Conservation (phyloP, 148 eudicot species). For the Amaranthus hypochondriacus region DNA sequence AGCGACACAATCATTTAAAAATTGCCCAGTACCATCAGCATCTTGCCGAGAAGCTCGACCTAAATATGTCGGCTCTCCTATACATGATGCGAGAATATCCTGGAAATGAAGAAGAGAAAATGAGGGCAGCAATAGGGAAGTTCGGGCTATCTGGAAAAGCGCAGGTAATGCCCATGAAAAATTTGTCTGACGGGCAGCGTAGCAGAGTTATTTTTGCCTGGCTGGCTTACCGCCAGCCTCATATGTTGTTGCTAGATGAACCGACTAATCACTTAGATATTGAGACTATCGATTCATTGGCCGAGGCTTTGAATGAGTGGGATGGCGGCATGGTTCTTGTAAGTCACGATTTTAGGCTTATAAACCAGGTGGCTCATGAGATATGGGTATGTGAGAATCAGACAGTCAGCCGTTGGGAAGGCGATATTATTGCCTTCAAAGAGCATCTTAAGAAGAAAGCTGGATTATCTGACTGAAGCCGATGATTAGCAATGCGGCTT, state of each 20-base stretch:
- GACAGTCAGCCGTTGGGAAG: conserved; percentile 76
- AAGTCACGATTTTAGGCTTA: conserved; percentile 91
- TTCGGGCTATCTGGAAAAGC: conserved; percentile 88
- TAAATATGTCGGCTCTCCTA: conserved; percentile 64
- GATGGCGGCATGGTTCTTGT: conserved; percentile 97
- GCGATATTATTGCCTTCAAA: conserved; percentile 87
- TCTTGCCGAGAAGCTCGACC: conserved; percentile 80
- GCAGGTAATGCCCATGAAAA: conserved; percentile 88
- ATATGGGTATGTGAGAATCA: conserved; percentile 97
- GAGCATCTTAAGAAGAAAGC: conserved; percentile 67
- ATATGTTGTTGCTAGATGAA: conserved; percentile 80
- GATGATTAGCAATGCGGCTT: not conserved
- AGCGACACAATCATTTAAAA: conserved; percentile 83
- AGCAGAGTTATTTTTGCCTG: conserved; percentile 82
- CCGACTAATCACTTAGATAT: conserved; percentile 97
- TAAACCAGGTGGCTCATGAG: conserved; percentile 92
- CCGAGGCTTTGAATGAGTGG: conserved; percentile 91
- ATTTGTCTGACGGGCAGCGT: conserved; percentile 76
- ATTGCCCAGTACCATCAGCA: conserved; percentile 95
- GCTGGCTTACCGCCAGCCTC: conserved; percentile 81
- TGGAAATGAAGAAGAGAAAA: conserved; percentile 84
- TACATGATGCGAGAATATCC: conserved; percentile 85
- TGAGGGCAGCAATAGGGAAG: conserved; percentile 89
- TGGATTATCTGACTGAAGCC: conserved; percentile 30
- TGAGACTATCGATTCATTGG: conserved; percentile 87